Base-by-base conservation (phyloP, 2,329 filamentous ascomycete genomes). In the Chaetothyriales sp. region DNA sequence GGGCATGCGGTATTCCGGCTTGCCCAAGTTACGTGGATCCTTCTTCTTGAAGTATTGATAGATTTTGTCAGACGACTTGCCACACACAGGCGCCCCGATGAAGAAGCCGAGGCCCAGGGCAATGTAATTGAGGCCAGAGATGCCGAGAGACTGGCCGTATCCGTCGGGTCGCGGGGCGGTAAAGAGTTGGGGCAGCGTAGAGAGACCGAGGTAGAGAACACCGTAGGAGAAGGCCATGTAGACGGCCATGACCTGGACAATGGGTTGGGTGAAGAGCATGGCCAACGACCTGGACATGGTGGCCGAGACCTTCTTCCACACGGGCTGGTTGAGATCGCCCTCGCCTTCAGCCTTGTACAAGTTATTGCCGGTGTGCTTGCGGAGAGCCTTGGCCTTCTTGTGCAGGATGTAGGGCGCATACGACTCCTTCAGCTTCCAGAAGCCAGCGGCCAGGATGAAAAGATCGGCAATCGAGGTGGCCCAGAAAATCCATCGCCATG, bases 401-500 rank as follows among this genome's bases (percentile, higher is more conserved):
- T 70, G 66, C 1, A 84, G 73, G 2, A 86, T 72, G 8, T 77
- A 75, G 0, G 81, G 78, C 0, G 73, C 73, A 62, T 82, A 83
- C 0, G 80, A 82, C 61, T 83, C 81, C 48, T 72, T 70, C 8
- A 78, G 69, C 50, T 78, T 73, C 61, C 77, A 74, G 52, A 83
- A 65, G 2, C 81, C 60, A 33, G 49, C 80, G 4, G 74, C 66
- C 60, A 82, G 78, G 50, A 85, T 75, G 19, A 77, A 55, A 9
- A 72, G 77, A 50, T 77, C 77, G 54, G 72, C 71, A 52, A 84
- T 79, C 1, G 77, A 76, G 0, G 78, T 81, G 0, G 77, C 72
- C 65, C 75, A 83, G 65, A 55, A 51, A 62, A 62, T 43, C 61
- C 61, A 55, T 56, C 60, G 19, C 58, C 60, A 59, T 44, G 54